Base-by-base conservation (phyloP, 2,329 filamentous ascomycete species). In the Diaporthe batatas region DNA sequence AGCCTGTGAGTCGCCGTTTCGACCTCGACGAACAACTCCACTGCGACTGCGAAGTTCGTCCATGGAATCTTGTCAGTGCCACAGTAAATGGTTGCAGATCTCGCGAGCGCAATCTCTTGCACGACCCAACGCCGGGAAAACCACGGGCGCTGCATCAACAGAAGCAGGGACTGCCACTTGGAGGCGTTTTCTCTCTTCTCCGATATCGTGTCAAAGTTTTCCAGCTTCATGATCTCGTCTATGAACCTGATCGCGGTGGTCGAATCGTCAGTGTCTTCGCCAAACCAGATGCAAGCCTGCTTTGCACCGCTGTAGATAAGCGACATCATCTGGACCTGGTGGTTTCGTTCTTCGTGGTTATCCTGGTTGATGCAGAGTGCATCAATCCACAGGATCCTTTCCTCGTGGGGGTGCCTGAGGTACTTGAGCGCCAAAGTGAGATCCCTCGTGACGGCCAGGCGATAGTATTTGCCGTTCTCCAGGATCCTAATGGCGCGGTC, bases 111-210 rank as follows among this genome's bases (percentile, higher is more conserved):
- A 18, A 85, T 80, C 74, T 85, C 84, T 74, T 86, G 83, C 0
- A 86, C 79, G 1, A 85, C 81, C 84, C 83, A 85, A 0, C 83
- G 79, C 5, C 83, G 77, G 55, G 79, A 81, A 72, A 84, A 84
- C 79, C 83, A 86, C 2, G 77, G 76, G 11, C 83, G 76, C 64
- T 81, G 77, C 77, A 85, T 84, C 2, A 85, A 73, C 8, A 75
- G 70, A 2, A 82, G 74, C 0, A 85, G 65, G 0, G 80, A 77
- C 3, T 73, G 58, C 84, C 79, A 79, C 71, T 83, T 79, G 0
- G 75, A 57, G 2, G 73, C 73, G 10, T 73, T 67, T 2, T 75
- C 68, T 44, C 70, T 72, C 67, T 77, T 75, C 18, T 77, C 75
- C 58, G 73, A 79, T n/a, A 79, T 73, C 10, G 69, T 57, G 53